phyloP scores from a whole-genome alignment of 306 rosid species.

The Fragaria nilgerrensis region DNA sequence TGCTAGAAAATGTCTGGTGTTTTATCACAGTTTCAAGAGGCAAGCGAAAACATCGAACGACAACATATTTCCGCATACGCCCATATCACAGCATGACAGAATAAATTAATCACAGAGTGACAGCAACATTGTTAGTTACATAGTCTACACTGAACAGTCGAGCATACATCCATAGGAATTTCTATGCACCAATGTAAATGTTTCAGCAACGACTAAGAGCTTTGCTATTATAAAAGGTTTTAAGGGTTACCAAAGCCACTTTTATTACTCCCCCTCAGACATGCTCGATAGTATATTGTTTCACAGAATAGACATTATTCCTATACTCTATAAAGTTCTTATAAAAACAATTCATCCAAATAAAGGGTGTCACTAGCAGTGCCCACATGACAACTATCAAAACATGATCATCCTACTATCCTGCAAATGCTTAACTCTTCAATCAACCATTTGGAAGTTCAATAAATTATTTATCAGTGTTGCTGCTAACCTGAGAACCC shows the following conservation, averaged over 20 bases:
- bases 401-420: slow-evolving; percentile 4
- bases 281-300: slow-evolving; percentile 16
- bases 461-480: slow-evolving; percentile 25
- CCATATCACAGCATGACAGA: not conserved
- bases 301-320: not conserved
- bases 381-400: not conserved
- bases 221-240: not conserved
- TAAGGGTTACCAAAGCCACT: not conserved
- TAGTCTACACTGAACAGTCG: slow-evolving; percentile 6
- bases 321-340: not conserved
- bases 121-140: slow-evolving; percentile 6
- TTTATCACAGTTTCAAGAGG: slow-evolving; percentile 38
- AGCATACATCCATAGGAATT: not conserved
- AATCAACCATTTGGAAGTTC: not conserved
- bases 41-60: slow-evolving; percentile 12
- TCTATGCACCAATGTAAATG: slow-evolving; percentile 2
- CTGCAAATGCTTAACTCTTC: not conserved
- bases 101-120: not conserved
- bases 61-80: not conserved
- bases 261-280: not conserved
- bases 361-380: not conserved
- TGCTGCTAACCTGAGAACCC: slow-evolving; percentile 58
- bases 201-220: not conserved
- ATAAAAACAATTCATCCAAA: not conserved
- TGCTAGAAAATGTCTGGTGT: slow-evolving; percentile 36